Conservation (phyloP, 805 yeast genomes). For the Metschnikowia rubicola region DNA sequence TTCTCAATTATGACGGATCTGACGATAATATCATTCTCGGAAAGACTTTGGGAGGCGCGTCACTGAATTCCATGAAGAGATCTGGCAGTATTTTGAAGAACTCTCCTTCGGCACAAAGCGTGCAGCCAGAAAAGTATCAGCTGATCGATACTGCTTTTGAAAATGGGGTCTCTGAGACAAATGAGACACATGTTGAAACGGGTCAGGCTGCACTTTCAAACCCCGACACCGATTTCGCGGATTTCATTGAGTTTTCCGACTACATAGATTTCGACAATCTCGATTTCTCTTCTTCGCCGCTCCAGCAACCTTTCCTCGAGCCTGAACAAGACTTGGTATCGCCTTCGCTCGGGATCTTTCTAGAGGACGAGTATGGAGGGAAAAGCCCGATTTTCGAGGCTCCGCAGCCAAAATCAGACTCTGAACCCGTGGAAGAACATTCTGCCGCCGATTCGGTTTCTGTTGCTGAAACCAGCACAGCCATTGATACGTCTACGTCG, state of each 20-base stretch:
- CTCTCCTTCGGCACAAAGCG: conserved; percentile 22
- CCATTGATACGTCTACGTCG: conserved; percentile 4
- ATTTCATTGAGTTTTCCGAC: conserved; percentile 41
- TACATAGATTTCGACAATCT: conserved; percentile 39
- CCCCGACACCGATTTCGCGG: conserved; percentile 19
- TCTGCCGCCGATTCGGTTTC: conserved; percentile 1
- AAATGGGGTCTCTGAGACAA: neutral
- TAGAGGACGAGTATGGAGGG: neutral
- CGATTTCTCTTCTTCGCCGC: conserved; percentile 21
- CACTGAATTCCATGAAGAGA: conserved; percentile 22
- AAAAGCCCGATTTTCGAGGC: neutral
- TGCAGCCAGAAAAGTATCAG: conserved; percentile 15
- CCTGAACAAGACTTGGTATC: neutral
- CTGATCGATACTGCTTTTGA: conserved; percentile 5
- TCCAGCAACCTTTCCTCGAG: neutral
- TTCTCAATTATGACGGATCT: conserved; percentile 38
- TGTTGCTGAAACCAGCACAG: conserved; percentile 3
- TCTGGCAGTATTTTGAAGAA: conserved; percentile 40
- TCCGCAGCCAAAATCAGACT: neutral
- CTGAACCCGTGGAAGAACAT: neutral
- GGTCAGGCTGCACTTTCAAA: neutral
- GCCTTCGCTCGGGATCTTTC: conserved; percentile 1
- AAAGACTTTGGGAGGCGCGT: conserved; percentile 14
- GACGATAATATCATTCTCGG: conserved; percentile 38
- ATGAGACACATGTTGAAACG: neutral